Evolutionary conservation across 305 asterid genomes (phyloP).

Genomic region (Solanum hybrid): DNA sequence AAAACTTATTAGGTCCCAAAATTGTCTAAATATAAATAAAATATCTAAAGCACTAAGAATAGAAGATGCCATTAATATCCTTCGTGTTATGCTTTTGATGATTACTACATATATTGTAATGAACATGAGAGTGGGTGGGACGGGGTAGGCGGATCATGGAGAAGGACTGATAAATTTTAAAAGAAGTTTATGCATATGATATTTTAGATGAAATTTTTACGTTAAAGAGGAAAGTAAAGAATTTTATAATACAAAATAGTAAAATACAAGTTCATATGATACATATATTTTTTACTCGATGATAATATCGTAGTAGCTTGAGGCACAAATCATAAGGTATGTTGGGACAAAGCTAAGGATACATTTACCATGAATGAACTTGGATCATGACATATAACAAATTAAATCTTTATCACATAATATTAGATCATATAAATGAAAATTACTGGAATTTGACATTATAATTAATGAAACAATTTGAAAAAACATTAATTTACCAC

Average conservation of each 20-base stretch:
- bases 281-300: too few relatives aligned
- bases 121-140: background rate
- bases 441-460: background rate
- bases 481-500: background rate
- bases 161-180: background rate
- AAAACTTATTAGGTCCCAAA: background rate
- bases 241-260: background rate
- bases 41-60: background rate
- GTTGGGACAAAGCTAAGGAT: background rate
- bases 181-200: background rate
- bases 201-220: background rate
- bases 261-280: too few relatives aligned
- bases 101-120: background rate
- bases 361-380: background rate
- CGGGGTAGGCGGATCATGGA: background rate
- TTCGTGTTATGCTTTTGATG: background rate
- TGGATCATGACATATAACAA: background rate
- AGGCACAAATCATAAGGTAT: background rate
- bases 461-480: background rate
- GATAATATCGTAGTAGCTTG: background rate
- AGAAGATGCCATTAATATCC: background rate
- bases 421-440: background rate
- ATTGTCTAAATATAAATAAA: background rate
- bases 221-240: background rate
- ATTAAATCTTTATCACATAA: background rate